These are phyloP conservation scores for Leucaena leucocephala DNA, from an alignment of 306 rosid species.

Conservation along the genomic window DNA sequence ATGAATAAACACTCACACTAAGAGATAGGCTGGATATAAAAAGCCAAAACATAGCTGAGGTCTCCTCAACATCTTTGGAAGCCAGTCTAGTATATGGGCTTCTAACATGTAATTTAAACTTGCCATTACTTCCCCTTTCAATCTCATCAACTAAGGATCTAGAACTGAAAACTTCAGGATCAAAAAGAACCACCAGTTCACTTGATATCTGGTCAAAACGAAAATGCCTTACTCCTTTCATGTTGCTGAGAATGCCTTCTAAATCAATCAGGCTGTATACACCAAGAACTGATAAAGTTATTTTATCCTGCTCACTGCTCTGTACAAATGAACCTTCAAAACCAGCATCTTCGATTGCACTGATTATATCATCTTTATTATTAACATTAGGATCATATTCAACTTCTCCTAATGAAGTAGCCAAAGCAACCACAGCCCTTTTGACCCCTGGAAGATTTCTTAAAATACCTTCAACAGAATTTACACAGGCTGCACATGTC, in stretches of 20 bases:
- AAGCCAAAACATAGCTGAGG: conserved; percentile 64
- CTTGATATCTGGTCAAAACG: conserved; percentile 51
- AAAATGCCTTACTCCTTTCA: conserved; percentile 72
- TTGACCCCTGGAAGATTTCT: conserved; percentile 67
- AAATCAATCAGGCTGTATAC: conserved; percentile 56
- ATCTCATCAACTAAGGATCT: conserved; percentile 85
- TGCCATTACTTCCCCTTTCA: conserved; percentile 57
- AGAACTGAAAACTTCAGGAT: conserved; percentile 68
- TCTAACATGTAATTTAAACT: conserved; percentile 60
- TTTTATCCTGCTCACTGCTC: conserved; percentile 75
- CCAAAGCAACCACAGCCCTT: conserved; percentile 85
- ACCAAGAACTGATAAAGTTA: conserved; percentile 60
- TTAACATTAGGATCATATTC: conserved; percentile 67
- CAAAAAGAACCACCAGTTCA: conserved; percentile 68
- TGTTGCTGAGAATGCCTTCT: conserved; percentile 58
- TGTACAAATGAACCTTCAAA: conserved; percentile 76
- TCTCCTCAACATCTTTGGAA: conserved; percentile 72
- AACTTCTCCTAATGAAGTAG: conserved; percentile 89
- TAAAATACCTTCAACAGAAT: conserved; percentile 80
- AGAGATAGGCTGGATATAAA: conserved; percentile 74
- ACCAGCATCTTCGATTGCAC: conserved; percentile 87
- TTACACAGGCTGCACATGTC: conserved; percentile 97
- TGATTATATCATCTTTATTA: conserved; percentile 72
- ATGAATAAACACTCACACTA: conserved; percentile 64
- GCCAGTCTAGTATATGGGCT: conserved; percentile 77